Conservation (phyloP, 768 basidiomycete genomes). For the Rhodotorula kratochvilovae region DNA sequence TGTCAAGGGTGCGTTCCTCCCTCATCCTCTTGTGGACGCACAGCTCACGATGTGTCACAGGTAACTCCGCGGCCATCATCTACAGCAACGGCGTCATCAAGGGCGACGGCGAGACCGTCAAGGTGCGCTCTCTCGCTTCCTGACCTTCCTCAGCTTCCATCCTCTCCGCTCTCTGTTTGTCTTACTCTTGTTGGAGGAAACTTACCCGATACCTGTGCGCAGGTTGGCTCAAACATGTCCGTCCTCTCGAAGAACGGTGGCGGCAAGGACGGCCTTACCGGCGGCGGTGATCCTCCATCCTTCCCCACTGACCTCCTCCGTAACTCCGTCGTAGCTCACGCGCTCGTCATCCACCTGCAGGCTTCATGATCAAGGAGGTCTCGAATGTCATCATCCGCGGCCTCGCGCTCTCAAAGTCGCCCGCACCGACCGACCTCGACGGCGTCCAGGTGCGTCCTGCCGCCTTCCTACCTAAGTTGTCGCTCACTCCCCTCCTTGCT, state of each 20-base stretch:
- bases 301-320: no score
- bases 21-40: no score
- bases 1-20: background rate
- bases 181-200: no score
- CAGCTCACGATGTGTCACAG: no score
- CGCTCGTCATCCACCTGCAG: background rate
- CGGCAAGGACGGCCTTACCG: background rate
- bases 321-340: no score
- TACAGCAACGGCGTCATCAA: background rate
- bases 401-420: background rate
- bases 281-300: background rate
- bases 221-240: background rate
- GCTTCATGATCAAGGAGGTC: background rate
- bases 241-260: background rate
- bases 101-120: background rate
- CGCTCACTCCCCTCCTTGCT: no score
- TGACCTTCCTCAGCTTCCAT: background rate
- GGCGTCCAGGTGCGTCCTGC: background rate
- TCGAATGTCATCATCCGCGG: background rate
- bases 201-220: no score
- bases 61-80: background rate
- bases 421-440: background rate
- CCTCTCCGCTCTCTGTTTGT: no score
- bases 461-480: no score
- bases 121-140: background rate